Base-by-base conservation (phyloP, 768 basidiomycete genomes). In the Lactarius sp. region DNA sequence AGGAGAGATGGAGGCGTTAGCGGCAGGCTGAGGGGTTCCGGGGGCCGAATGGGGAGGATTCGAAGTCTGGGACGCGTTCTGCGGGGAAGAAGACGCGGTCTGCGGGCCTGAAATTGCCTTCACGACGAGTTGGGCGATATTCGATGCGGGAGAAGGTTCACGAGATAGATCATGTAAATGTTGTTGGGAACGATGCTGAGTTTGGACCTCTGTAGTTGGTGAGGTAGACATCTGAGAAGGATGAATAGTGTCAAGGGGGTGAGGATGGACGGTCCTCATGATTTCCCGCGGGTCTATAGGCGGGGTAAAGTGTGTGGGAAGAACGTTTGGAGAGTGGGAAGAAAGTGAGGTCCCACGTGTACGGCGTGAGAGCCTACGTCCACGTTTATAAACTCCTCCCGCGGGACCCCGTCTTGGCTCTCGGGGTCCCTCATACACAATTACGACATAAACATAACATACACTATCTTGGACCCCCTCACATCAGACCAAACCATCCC, bases 181-280 rank as follows among this genome's bases (percentile, higher is more conserved):
- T 39, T 62, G 67, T 47, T 59, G 65, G 54, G 54, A 31, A 13
- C 47, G 65, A 57, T 60, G 66, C 33, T 66, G 62, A 61, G 36
- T 34, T 54, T 66, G 66, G 46, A 67, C 44, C 42, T 67, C 66
- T 10, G 60, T 50, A n/a, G 42, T 64, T 44, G 65, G 20, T 6
- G 67, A 50, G 39, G 55, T 62, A 12, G 65, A 52, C 67, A 68
- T 68, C 55, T 66, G 67, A 60, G 63, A 65, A n/a, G 67, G 67
- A 59, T 67, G 65, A 13, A 67, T 59, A 59, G 65, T 66, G 73
- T 79, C 72, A 75, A 79, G 74, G 71, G 83, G 65, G 84, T 81
- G 16, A 81, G 79, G 68, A 70, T 77, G 77, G 55, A 77, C 78
- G 0, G 76, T 77, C 77, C 76, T 77, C 76, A 77, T 77, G 71